Base-by-base conservation (phyloP, 1,139 yeast genomes). In the Debaryomyces sp. region DNA sequence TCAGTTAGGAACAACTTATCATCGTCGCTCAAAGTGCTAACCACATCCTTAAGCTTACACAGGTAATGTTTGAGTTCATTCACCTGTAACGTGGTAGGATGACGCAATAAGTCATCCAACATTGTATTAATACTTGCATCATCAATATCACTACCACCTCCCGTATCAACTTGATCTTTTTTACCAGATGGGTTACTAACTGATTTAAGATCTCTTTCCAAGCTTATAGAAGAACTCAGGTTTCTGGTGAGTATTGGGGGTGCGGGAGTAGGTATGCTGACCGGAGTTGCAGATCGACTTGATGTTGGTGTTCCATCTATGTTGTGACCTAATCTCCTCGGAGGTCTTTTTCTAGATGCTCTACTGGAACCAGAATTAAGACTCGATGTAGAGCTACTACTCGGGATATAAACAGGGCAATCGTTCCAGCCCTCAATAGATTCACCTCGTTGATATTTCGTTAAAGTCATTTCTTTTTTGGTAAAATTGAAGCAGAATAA, bases 361-460 rank as follows among this genome's bases (percentile, higher is more conserved):
- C 41, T 47, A 12, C 24, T 48, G 2, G 47, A 32, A 30, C 47
- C 43, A 9, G 49, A 42, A 4, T 7, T 17, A 6, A 30, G 13
- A 22, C 29, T 41, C 21, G 52, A 39, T 6, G 43, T 29, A 6
- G 53, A 45, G 15, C 44, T 34, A 27, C 41, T 48, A 26, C 36
- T 47, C 4, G 41, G 43, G 43, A 56, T 45, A 4, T 47, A 43
- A 7, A 62, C 48, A 1, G 80, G 80, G 55, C 78, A 73, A 55
- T 76, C 81, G 51, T 76, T 76, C 81, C 81, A 76, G 6, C 80
- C 80, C 50, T 72, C 75, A 58, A 71, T 71, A 21, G 63, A 60
- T 38, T 64, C 77, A 3, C 79, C 79, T 48, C 72, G 53, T 55
- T 74, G 78, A 55, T 61, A 70, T 47, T 65, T 71, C 2, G 78